Evolutionary conservation across 768 basidiomycete genomes (phyloP), one percentile per base, ranked within the genome.

Genomic region (Lepiota brunneoincarnata): DNA sequence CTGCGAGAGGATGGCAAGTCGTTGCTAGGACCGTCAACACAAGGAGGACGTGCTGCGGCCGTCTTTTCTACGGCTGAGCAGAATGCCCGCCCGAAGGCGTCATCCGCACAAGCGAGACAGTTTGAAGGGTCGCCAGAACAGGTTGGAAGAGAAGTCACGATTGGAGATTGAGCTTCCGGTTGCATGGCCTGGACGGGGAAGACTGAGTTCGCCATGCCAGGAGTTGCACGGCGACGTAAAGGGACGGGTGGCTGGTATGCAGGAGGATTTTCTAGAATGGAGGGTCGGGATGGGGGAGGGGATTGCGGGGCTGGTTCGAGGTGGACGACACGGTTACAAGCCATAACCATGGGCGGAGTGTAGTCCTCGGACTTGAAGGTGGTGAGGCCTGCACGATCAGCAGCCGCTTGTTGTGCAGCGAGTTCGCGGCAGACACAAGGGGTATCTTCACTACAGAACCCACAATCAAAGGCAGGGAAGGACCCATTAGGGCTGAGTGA

Each of bases 41-140:
- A 90, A 18, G 76, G 75, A 2, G 72, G 59, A 10, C 73, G 67
- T n/a, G 73, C 69, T 49, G 83, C 76, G 14, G 87, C 70, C 24
- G 85, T 79, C 56, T 84, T 76, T 57, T 77, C 79, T 39, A 94
- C 81, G 18, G 89, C 89, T 36, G 77, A 76, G 66, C 93, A 95
- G 67, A 95, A 95, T 4, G 91, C 92, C 63, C 88, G 86, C 9
- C 92, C 92, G 59, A 94, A 94, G 18, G 79, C 78, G 66, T 94
- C 93, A 62, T 89, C 86, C 3, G 85, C 86, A 64, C 93, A 95
- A 3, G 91, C 93, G 49, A 81, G 67, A 64, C 93, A 95, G 67
- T 93, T 93, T 7, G 80, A 77, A 2, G 93, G 93, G 63, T 95
- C 91, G 11, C 93, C 93, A 15, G 91, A 89, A 67, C 93, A 95